phyloP scores from a whole-genome alignment of 495 filamentous ascomycete genomes.

The Penicillium manginii region DNA sequence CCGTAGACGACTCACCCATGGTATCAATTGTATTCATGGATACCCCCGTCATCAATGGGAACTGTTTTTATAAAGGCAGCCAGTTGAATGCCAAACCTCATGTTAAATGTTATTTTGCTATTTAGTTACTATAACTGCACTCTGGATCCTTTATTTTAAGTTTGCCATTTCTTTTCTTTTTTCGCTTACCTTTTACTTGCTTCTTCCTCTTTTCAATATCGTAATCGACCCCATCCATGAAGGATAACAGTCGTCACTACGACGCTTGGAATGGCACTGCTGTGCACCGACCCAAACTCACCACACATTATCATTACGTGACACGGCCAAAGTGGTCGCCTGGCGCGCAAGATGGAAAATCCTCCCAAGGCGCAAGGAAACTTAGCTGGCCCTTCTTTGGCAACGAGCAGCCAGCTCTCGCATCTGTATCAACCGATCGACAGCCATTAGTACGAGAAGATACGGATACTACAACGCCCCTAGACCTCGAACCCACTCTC shows the following conservation, averaged over 20 bases:
- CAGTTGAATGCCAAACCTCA: no score
- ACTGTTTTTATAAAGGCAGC: not conserved
- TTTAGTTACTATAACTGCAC: not conserved
- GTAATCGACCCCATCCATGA: conserved; percentile 14
- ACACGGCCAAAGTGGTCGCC: conserved; percentile 12
- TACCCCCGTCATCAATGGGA: not conserved
- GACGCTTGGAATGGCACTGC: conserved; percentile 15
- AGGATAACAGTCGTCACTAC: conserved; percentile 13
- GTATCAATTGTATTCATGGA: not conserved
- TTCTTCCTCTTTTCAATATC: not conserved
- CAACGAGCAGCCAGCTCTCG: conserved; percentile 7
- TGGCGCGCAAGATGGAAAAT: conserved; percentile 1
- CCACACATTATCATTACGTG: conserved; percentile 20
- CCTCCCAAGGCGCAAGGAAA: conserved; percentile 4
- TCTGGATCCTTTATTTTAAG: not conserved
- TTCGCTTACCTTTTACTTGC: conserved; percentile 6
- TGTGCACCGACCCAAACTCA: conserved; percentile 17
- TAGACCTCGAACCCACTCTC: conserved; percentile 1
- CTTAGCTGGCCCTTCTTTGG: conserved; percentile 11
- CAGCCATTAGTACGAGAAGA: conserved; percentile 17
- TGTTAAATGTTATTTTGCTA: not conserved
- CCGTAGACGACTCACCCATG: not conserved
- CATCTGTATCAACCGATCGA: conserved; percentile 21
- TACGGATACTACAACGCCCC: conserved; percentile 4
- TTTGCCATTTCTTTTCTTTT: conserved; percentile 5